Evolutionary conservation across 805 yeast species (phyloP), one percentile per base, ranked within the genome.

Genomic region (Candida yuanshanica): DNA sequence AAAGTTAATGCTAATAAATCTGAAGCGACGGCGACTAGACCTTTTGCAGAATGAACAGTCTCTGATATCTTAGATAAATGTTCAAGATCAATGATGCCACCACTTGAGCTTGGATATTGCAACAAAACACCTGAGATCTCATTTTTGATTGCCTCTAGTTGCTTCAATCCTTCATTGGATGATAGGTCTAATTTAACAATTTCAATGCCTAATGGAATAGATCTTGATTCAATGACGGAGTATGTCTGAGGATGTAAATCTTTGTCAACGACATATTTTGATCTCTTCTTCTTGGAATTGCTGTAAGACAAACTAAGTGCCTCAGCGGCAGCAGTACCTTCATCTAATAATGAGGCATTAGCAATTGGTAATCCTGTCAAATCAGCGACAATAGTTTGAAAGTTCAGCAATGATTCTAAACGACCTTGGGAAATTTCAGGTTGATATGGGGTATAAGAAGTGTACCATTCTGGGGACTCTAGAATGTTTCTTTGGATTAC

Each of bases 361-460:
- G 98, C 90, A 54, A 93, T 79, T n/a, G 88, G 83, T 65, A 93
- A 72, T 1, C 98, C 99, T 0, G 99, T 93, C 50, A 93, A 72
- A 45, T 93, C 95, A 22, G 89, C 65, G 13, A 93, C 72, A 56
- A 91, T 71, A n/a, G 99, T 93, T 67, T 93, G 99, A 67, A 76
- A 93, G 64, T 93, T 93, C 47, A 93, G 69, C 47, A 93, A 69
- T 18, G 93, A 79, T 66, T 91, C 96, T 53, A 93, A 73, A 54
- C 99, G 79, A 41, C 99, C 99, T 65, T 93, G 99, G 1, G 96
- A 84, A 44, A 93, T 90, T 63, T 93, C 99, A 1, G 99, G 96
- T 68, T 93, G 99, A 63, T 93, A 93, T 26, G 99, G 99, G 20
- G 99, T 93, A 62, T 93, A 93, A 1, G 97, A 88, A 17, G 99